Evolutionary conservation across 768 basidiomycete genomes (phyloP).

Genomic region (Pulveroboletus sp.): DNA sequence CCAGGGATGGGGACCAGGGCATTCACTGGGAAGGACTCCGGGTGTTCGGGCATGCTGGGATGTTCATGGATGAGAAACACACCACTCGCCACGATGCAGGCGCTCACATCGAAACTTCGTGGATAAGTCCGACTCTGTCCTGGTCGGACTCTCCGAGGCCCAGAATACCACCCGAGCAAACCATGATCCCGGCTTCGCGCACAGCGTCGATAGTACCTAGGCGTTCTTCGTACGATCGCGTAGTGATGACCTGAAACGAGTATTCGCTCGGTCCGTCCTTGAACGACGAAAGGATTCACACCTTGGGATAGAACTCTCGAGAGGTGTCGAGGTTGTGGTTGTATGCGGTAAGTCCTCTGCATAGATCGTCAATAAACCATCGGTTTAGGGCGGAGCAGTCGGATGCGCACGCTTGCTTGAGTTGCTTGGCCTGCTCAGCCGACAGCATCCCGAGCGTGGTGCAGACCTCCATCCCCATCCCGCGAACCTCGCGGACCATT

Average conservation of each 20-base stretch:
- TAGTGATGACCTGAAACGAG: conserved; percentile 78
- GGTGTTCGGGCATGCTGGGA: conserved; percentile 84
- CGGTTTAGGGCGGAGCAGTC: background rate
- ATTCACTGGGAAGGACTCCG: conserved; percentile 99
- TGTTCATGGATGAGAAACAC: conserved; percentile 3
- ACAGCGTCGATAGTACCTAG: conserved; percentile 86
- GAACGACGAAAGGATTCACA: conserved; percentile 27
- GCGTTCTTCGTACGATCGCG: conserved; percentile 90
- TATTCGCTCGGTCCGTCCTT: background rate
- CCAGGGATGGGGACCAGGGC: conserved; percentile 94
- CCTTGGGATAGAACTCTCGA: conserved; percentile 92
- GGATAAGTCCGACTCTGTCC: conserved; percentile 90
- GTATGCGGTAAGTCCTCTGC: conserved; percentile 89
- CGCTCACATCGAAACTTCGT: conserved; percentile 84
- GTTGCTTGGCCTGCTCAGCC: conserved; percentile 83
- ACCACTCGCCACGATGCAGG: background rate
- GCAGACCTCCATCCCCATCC: conserved; percentile 99
- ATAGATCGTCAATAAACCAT: background rate
- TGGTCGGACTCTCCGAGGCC: conserved; percentile 88
- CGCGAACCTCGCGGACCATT: conserved; percentile 88
- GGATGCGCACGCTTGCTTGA: conserved; percentile 82
- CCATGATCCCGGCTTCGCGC: conserved; percentile 91
- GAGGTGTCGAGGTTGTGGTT: conserved; percentile 99
- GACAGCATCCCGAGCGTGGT: conserved; percentile 97
- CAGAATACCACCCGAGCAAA: conserved; percentile 94